Base-by-base conservation (phyloP, 2,329 filamentous ascomycete species). In the Fusarium sp. region DNA sequence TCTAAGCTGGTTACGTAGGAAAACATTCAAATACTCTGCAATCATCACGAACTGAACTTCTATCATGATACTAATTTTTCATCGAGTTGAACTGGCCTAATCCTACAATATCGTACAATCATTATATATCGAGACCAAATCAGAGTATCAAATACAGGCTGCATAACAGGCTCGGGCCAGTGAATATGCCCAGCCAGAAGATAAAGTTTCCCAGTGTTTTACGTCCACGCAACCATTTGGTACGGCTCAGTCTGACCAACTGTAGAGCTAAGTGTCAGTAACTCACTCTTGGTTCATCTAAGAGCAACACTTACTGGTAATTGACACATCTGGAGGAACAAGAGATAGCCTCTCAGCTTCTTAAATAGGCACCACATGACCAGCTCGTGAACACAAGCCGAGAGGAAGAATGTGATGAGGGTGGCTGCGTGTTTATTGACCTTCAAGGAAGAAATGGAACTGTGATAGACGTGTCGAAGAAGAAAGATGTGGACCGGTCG, bases 361-460 rank as follows among this genome's bases (percentile, higher is more conserved):
- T 91, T 91, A 78, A 94, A 94, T 34, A 94, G 83, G 70, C 92
- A 92, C 83, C 90, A 91, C 92, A 94, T 94, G 73, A 94, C 86
- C 45, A 94, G 81, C 77, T 94, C 92, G 73, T 94, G 91, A 21
- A 92, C 84, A 66, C 90, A 85, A 1, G 91, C 91, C 9, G 87
- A 91, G 19, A 94, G 81, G 69, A 93, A 84, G 75, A 94, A 94
- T 1, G 92, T 94, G 44, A 93, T 89, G 53, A 94, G 86, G 1
- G 92, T 94, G 3, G 92, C 92, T 6, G 88, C 88, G 69, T 88
- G 85, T 75, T 90, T 91, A 71, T 89, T 88, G 52, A 94, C 84
- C 63, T 89, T 89, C 77, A 94, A 87, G 11, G 90, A 88, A 3
- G 89, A 92, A 73, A 94, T 94, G 45, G 89, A 91, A 45, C 87